Percentiles rank a stretch among this genome's conserved stretches.
Conservation (phyloP, 805 yeast genomes). For the Wickerhamiella domercqiae region DNA sequence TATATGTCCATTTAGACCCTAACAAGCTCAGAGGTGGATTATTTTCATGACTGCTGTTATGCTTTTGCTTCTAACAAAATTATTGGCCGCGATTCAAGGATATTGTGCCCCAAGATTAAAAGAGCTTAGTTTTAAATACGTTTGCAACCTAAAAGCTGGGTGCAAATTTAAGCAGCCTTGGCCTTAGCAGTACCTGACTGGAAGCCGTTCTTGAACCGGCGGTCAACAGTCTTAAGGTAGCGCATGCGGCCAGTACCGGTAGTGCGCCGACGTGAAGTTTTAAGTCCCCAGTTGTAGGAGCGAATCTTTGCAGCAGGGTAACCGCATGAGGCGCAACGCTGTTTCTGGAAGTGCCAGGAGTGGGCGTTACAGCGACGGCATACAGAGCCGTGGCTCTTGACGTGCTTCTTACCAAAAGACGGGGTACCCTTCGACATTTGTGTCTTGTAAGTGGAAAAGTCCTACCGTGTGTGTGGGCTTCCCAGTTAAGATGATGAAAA, state of each 20-base stretch:
- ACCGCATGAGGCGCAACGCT: slow-evolving; percentile 97
- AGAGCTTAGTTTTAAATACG: too few relatives aligned
- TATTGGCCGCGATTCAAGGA: too few relatives aligned
- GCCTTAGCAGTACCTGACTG: slow-evolving; percentile 59
- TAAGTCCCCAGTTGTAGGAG: slow-evolving; percentile 88
- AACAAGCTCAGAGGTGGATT: too few relatives aligned
- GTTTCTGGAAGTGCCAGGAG: slow-evolving; percentile 98
- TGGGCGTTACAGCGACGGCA: slow-evolving; percentile 96
- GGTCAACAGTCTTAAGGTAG: slow-evolving; percentile 89
- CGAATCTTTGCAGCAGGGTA: slow-evolving; percentile 99
- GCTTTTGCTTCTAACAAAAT: too few relatives aligned
- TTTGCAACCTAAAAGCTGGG: too few relatives aligned
- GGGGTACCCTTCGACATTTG: slow-evolving; percentile 80
- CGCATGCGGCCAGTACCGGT: slow-evolving; percentile 99
- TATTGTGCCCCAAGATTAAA: too few relatives aligned
- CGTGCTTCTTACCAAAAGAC: slow-evolving; percentile 99
- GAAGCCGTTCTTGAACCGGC: slow-evolving; percentile 99
- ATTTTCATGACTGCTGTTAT: too few relatives aligned
- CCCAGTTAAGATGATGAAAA: slow-evolving; percentile 7
- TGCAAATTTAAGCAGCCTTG: slow-evolving; percentile 51
- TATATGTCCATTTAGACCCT: too few relatives aligned
- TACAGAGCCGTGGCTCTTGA: slow-evolving; percentile 91
- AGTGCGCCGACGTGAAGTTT: slow-evolving; percentile 99
- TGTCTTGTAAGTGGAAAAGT: slow-evolving; percentile 10
- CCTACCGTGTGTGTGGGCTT: slow-evolving; percentile 8